phyloP scores from a whole-genome alignment of 345 rosid species.

The Citrus glauca region DNA sequence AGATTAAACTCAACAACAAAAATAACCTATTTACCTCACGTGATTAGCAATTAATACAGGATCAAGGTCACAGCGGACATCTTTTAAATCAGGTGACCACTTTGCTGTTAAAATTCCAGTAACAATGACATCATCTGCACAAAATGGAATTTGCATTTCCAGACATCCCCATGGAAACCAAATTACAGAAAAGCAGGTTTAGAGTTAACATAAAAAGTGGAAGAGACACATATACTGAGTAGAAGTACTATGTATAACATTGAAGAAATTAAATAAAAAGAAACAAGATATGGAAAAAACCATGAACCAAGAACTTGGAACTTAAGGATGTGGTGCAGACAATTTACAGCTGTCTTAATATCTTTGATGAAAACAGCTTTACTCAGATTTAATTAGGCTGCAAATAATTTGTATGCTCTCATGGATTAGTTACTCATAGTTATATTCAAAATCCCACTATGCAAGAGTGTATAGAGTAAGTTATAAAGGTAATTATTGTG shows the following conservation, averaged over 20 bases:
- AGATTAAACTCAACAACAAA: background rate
- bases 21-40: constrained; percentile 52
- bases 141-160: background rate
- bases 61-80: constrained; percentile 93
- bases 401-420: background rate
- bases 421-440: background rate
- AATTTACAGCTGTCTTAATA: background rate
- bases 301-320: background rate
- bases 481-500: background rate
- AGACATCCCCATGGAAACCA: background rate
- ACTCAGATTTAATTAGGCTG: background rate
- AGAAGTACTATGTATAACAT: background rate
- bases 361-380: background rate
- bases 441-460: background rate
- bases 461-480: background rate
- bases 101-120: constrained; percentile 85
- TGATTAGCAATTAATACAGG: constrained; percentile 82
- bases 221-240: background rate
- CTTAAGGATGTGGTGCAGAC: background rate
- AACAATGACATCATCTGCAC: constrained; percentile 79
- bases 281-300: background rate
- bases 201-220: background rate
- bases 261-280: background rate
- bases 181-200: background rate
- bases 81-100: constrained; percentile 93